Conservation (phyloP, 1,139 yeast species). For the Hyphopichia buzzinii region DNA sequence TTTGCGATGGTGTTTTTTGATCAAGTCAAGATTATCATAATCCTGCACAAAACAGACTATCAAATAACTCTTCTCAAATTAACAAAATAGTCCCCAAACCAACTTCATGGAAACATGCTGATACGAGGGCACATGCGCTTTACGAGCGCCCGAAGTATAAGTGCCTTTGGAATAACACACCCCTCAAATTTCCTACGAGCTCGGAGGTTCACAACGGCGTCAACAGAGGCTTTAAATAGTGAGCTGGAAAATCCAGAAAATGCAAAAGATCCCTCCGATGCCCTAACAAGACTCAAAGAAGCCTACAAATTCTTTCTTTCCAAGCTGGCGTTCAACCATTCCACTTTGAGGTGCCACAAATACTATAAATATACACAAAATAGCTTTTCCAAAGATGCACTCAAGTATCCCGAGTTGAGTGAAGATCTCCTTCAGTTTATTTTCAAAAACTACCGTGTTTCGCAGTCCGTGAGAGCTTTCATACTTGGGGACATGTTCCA, state of each 20-base stretch:
- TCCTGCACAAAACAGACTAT: background rate
- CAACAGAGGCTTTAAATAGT: too few relatives aligned
- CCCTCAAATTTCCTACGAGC: background rate
- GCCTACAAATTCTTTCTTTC: conserved; percentile 14
- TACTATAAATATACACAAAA: conserved; percentile 10
- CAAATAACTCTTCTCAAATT: background rate
- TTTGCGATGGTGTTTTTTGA: too few relatives aligned
- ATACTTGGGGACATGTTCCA: conserved; percentile 17
- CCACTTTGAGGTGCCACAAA: conserved; percentile 15
- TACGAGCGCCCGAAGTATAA: background rate
- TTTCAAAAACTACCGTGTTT: conserved; percentile 12
- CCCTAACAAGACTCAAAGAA: conserved; percentile 11
- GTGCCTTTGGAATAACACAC: background rate
- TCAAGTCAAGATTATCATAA: background rate
- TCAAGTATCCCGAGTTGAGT: conserved; percentile 17
- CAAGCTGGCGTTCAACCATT: conserved; percentile 9
- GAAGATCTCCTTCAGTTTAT: conserved; percentile 16
- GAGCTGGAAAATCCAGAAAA: too few relatives aligned
- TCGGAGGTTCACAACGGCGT: background rate
- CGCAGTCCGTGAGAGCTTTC: conserved; percentile 20
- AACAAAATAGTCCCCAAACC: too few relatives aligned
- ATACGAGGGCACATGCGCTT: background rate
- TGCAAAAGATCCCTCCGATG: too few relatives aligned
- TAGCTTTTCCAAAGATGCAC: conserved; percentile 19
- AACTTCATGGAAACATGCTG: background rate